Percentiles rank a stretch among this genome's conserved stretches.
phyloP scores from a whole-genome alignment of 2,329 filamentous ascomycete genomes.

The Stemphylium lycopersici region DNA sequence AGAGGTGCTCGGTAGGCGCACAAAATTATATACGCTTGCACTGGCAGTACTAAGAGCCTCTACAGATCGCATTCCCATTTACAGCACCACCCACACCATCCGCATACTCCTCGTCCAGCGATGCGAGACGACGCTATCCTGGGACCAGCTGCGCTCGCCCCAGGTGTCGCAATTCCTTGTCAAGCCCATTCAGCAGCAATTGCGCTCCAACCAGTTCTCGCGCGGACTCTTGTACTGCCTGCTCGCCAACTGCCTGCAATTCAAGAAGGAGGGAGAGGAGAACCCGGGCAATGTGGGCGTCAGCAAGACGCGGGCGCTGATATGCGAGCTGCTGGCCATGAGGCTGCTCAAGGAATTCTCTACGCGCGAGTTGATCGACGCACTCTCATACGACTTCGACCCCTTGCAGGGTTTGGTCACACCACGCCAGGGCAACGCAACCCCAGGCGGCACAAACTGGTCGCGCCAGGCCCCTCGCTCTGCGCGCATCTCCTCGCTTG shows the following conservation, averaged over 20 bases:
- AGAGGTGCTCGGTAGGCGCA: conserved; percentile 43
- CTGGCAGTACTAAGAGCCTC: conserved; percentile 33
- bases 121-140: conserved; percentile 90
- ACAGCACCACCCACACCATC: conserved; percentile 88
- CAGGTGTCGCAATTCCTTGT: conserved; percentile 95
- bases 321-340: conserved; percentile 89
- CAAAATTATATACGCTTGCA: conserved; percentile 1
- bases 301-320: conserved; percentile 81
- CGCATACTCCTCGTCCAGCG: conserved; percentile 81
- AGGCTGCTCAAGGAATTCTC: conserved; percentile 88
- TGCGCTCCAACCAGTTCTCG: conserved; percentile 81
- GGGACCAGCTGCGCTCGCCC: conserved; percentile 94
- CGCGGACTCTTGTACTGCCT: conserved; percentile 86
- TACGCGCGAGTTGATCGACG: conserved; percentile 89
- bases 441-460: conserved; percentile 35
- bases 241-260: conserved; percentile 93
- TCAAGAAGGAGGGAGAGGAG: conserved; percentile 81
- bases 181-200: conserved; percentile 93
- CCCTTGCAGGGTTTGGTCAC: conserved; percentile 80
- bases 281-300: conserved; percentile 85
- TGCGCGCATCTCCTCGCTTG: conserved; percentile 85
- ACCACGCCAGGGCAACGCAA: conserved; percentile 42
- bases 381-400: conserved; percentile 92
- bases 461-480: conserved; percentile 53
- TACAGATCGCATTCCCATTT: conserved; percentile 84